Conservation (phyloP, 2,329 filamentous ascomycete species). For the Polychaeton citri region DNA sequence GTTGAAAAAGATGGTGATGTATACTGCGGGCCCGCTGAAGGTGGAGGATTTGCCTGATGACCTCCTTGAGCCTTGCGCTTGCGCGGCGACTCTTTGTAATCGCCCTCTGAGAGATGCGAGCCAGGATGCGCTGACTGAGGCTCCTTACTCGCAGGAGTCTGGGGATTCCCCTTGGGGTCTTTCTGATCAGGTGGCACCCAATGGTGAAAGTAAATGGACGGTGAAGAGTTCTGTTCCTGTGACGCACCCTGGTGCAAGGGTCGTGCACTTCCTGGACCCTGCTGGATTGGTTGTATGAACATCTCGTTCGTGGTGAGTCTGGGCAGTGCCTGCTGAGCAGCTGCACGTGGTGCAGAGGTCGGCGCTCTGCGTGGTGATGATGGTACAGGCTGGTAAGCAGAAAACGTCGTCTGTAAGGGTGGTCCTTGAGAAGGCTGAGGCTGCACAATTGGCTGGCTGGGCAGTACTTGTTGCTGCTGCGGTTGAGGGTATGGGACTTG, state of each 20-base stretch:
- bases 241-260: slow-evolving; percentile 35
- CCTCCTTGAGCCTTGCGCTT: slow-evolving; percentile 62
- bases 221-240: slow-evolving; percentile 50
- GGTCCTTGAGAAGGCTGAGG: slow-evolving; percentile 22
- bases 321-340: slow-evolving; percentile 34
- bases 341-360: slow-evolving; percentile 30
- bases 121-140: slow-evolving; percentile 36
- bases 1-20: slow-evolving; percentile 40
- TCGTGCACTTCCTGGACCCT: slow-evolving; percentile 24
- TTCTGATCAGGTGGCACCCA: slow-evolving; percentile 66
- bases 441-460: slow-evolving; percentile 24
- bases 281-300: slow-evolving; percentile 32
- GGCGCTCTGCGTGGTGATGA: slow-evolving; percentile 18
- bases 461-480: slow-evolving; percentile 20
- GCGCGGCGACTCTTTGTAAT: slow-evolving; percentile 63
- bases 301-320: slow-evolving; percentile 40
- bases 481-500: slow-evolving; percentile 18
- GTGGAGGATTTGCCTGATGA: slow-evolving; percentile 38
- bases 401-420: slow-evolving; percentile 26
- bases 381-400: slow-evolving; percentile 21
- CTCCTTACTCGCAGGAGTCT: slow-evolving; percentile 51
- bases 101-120: slow-evolving; percentile 37
- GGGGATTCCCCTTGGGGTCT: slow-evolving; percentile 41
- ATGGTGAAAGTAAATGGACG: slow-evolving; percentile 80
- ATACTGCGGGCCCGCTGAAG: slow-evolving; percentile 36